These are phyloP conservation scores for Asterella californica DNA, from an alignment of 225 moss, liverwort and hornwort genomes.

Conservation along the genomic window DNA sequence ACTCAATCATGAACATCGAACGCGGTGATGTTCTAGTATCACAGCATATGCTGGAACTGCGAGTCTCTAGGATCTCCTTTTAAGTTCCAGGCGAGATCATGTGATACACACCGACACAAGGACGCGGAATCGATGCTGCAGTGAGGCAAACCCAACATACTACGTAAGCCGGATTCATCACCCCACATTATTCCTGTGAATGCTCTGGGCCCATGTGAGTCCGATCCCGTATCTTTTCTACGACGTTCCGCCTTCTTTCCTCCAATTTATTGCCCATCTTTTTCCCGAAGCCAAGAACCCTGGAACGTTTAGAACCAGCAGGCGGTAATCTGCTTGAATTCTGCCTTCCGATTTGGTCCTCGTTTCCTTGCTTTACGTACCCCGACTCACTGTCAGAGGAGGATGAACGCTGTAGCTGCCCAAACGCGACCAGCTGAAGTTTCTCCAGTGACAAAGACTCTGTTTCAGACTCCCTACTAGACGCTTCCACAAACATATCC, in stretches of 20 bases:
- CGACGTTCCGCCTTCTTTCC: conserved; percentile 60
- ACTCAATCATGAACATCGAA: conserved; percentile 36
- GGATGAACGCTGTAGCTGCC: conserved; percentile 16
- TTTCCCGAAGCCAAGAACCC: conserved; percentile 53
- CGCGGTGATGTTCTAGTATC: conserved; percentile 27
- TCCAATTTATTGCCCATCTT: conserved; percentile 60
- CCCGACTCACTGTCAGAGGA: conserved; percentile 46
- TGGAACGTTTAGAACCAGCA: conserved; percentile 43
- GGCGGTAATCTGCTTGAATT: conserved; percentile 9
- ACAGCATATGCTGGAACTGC: conserved; percentile 23
- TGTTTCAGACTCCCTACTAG: conserved; percentile 28
- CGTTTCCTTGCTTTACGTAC: conserved; percentile 13
- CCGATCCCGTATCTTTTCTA: conserved; percentile 60
- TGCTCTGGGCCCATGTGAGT: conserved; percentile 30
- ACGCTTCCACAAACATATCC: conserved; percentile 18
- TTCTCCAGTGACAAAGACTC: conserved; percentile 13
- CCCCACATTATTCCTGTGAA: conserved; percentile 20
- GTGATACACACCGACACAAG: conserved; percentile 23
- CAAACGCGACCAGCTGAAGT: background rate
- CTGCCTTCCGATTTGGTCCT: conserved; percentile 23
- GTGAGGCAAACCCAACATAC: conserved; percentile 8
- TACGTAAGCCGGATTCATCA: conserved; percentile 14
- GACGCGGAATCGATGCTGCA: conserved; percentile 31
- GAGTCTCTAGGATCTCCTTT: conserved; percentile 17
- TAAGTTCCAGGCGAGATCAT: conserved; percentile 23